phyloP scores from a whole-genome alignment of 164 flowering plant species.

The Magnolia kwangsiensis region DNA sequence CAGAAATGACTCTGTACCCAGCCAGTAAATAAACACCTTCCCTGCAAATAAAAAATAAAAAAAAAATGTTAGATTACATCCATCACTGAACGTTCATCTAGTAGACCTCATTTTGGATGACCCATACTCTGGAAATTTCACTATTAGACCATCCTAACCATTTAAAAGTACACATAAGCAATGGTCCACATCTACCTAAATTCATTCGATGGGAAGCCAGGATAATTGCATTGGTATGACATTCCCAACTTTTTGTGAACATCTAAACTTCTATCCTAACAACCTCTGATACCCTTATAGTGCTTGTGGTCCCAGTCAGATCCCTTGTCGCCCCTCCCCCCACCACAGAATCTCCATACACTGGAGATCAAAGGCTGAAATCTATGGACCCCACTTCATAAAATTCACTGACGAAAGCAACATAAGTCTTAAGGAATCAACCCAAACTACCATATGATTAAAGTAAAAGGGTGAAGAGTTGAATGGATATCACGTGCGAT shows the following conservation, averaged over 20 bases:
- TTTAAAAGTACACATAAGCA: neutral
- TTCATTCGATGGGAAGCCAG: neutral
- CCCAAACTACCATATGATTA: slow-evolving; percentile 46
- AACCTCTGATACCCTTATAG: no score
- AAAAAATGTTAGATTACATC: neutral
- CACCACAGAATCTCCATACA: no score
- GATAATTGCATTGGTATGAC: neutral
- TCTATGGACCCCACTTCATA: no score
- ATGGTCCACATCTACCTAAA: neutral
- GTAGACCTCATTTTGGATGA: no score
- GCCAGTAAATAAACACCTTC: slow-evolving; percentile 80
- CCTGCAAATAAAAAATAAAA: slow-evolving; percentile 38
- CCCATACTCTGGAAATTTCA: neutral
- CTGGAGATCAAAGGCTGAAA: no score
- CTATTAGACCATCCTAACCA: neutral
- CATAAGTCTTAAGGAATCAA: neutral
- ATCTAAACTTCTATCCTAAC: neutral
- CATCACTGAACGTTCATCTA: neutral
- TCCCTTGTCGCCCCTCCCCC: no score
- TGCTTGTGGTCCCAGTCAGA: no score
- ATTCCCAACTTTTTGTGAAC: neutral
- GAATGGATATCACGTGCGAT: slow-evolving; percentile 70
- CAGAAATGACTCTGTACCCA: slow-evolving; percentile 85
- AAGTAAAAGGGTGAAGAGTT: slow-evolving; percentile 64
- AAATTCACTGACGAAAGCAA: no score